Percentiles rank a stretch among this genome's conserved stretches.
phyloP scores from a whole-genome alignment of 768 basidiomycete species.

The Tephrocybe sp. region DNA sequence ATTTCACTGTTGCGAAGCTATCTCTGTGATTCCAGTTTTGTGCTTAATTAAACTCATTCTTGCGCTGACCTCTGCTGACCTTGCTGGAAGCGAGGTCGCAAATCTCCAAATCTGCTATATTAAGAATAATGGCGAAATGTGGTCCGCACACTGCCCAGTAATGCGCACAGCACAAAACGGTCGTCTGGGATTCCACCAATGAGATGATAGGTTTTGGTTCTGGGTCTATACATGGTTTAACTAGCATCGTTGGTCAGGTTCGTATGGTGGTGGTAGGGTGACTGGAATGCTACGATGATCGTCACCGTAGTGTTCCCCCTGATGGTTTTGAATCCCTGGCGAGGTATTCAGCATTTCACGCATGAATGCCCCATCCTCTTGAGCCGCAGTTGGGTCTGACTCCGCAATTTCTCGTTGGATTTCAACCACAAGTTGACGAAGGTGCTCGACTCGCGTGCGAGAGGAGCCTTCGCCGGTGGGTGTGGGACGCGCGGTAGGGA shows the following conservation, averaged over 20 bases:
- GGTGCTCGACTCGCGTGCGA: background rate
- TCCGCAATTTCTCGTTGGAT: background rate
- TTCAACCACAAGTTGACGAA: background rate
- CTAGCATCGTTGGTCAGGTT: background rate
- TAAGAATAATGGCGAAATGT: too few relatives aligned
- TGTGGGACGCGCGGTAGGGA: background rate
- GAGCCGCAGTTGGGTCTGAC: background rate
- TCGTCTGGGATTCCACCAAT: too few relatives aligned
- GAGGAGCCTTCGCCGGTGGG: background rate
- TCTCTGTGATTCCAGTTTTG: background rate
- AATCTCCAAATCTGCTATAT: too few relatives aligned
- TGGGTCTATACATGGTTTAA: too few relatives aligned
- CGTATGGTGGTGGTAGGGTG: background rate
- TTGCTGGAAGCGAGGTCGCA: too few relatives aligned
- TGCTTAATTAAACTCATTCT: too few relatives aligned
- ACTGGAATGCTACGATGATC: background rate
- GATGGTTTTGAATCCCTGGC: background rate
- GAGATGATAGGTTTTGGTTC: too few relatives aligned
- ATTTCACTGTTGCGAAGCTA: conserved; percentile 24
- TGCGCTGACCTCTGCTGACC: too few relatives aligned
- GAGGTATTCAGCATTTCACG: background rate
- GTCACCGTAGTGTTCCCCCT: background rate
- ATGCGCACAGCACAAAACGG: too few relatives aligned
- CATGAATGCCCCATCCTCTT: background rate
- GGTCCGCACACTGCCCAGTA: too few relatives aligned